A percentile compares a stretch with the other conserved stretches of the same genome.
phyloP scores from a whole-genome alignment of 129 eudicot species.

The Dittrichia graveolens region DNA sequence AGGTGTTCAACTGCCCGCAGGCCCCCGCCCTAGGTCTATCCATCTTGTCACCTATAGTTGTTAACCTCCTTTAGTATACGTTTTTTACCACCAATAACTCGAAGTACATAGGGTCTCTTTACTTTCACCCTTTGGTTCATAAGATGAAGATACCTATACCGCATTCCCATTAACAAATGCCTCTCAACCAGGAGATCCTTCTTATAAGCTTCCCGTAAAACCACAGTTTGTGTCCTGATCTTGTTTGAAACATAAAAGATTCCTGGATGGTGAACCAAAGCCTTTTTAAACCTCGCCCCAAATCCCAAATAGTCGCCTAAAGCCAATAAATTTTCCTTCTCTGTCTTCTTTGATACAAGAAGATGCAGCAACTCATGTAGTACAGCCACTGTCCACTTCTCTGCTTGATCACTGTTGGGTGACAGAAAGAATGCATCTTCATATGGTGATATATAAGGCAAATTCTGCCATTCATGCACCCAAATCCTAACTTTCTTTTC shows the following conservation, averaged over 20 bases:
- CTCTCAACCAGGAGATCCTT: slow-evolving; percentile 59
- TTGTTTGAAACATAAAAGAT: slow-evolving; percentile 87
- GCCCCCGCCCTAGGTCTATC: too few relatives aligned
- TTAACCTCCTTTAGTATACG: slow-evolving; percentile 12
- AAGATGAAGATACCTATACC: slow-evolving; percentile 73
- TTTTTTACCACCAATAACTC: slow-evolving; percentile 20
- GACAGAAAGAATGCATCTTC: slow-evolving; percentile 86
- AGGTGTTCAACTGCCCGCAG: too few relatives aligned
- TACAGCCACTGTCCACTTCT: slow-evolving; percentile 81
- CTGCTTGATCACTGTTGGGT: slow-evolving; percentile 79
- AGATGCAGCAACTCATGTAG: slow-evolving; percentile 78
- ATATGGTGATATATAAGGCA: slow-evolving; percentile 90
- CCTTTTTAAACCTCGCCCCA: slow-evolving; percentile 74
- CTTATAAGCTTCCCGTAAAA: slow-evolving; percentile 75
- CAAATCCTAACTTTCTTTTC: slow-evolving; percentile 72
- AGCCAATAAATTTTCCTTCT: slow-evolving; percentile 52
- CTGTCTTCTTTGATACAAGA: slow-evolving; percentile 73
- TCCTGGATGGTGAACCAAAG: slow-evolving; percentile 82
- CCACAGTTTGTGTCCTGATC: slow-evolving; percentile 88
- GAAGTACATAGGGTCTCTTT: slow-evolving; percentile 37
- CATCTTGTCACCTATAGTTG: neutral
- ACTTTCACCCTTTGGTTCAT: slow-evolving; percentile 62
- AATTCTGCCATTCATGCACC: slow-evolving; percentile 74
- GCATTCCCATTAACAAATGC: slow-evolving; percentile 74
- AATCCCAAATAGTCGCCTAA: slow-evolving; percentile 85